These are phyloP conservation scores for Kluyveromyces sp. DNA, from an alignment of 1,139 yeast genomes.

Conservation along the genomic window DNA sequence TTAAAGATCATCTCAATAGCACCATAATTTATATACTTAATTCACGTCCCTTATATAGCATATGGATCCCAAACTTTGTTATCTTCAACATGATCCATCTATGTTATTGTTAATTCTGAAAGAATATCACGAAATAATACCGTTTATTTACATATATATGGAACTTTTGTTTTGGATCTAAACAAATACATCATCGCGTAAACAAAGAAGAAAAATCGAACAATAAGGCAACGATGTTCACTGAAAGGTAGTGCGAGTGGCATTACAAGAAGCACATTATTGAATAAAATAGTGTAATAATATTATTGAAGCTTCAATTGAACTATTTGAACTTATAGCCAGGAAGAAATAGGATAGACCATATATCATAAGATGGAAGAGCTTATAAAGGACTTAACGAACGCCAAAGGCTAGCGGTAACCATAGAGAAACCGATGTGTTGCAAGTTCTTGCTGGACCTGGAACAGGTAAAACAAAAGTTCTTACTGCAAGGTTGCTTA, in stretches of 20 bases:
- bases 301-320: too few species aligned
- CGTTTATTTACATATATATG: neutral
- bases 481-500: constrained; percentile 67
- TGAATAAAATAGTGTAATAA: neutral
- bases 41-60: neutral
- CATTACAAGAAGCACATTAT: too few species aligned
- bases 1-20: constrained; percentile 1
- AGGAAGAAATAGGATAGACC: too few species aligned
- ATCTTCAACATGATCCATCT: neutral
- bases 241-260: too few species aligned
- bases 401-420: constrained; percentile 56
- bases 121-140: neutral
- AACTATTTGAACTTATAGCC: too few species aligned
- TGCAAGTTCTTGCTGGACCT: constrained; percentile 87
- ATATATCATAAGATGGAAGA: neutral
- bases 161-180: too few species aligned
- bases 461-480: constrained; percentile 87
- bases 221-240: too few species aligned
- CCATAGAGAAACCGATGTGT: constrained; percentile 41
- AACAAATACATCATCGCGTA: too few species aligned
- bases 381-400: constrained; percentile 37
- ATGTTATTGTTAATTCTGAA: too few species aligned
- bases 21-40: too few species aligned
- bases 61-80: neutral
- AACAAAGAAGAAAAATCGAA: too few species aligned